Evolutionary conservation across 202 grass and related monocot genomes (phyloP), one percentile per base, ranked within the genome.

Genomic region (Miscanthus sacchariflorus): DNA sequence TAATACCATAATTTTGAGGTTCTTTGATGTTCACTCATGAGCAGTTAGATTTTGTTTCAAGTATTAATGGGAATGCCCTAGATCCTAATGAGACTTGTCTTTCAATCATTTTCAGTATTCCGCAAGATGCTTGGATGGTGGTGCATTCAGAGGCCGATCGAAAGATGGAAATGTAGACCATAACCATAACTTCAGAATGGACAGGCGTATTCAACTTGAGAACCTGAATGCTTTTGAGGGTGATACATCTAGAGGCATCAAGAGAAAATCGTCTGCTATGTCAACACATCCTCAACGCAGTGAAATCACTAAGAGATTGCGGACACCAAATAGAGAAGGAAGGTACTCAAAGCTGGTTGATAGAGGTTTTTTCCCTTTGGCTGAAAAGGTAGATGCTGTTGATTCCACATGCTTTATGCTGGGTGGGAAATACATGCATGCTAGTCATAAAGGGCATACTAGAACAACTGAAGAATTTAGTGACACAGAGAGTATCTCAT

Each of bases 341-440:
- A 84, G 70, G 74, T 4, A 65, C 50, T 39, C 74, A 30, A 74
- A 68, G 85, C 48, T 86, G 80, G 14, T 48, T 84, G 68, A 45
- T 36, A 61, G 61, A 87, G 68, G 71, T 83, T 86, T 82, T 59
- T 74, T 79, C 70, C 82, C 69, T 68, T 86, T 87, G 64, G 74
- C 42, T 45, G 85, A 91, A 79, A 93, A 96, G 90, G 91, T 93
- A 93, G 91, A 96, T 87, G 91, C 81, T 93, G 79, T 96, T 87
- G 68, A 85, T 93, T 95, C 85, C 87, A 89, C 89, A 88, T 72
- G 85, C 87, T 88, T 83, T 88, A 70, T 87, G 85, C 70, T 88
- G 89, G 91, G 85, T 71, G 89, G 91, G 74, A 90, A 93, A 88
- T 82, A 83, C 89, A 88, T 79, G 83, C 79, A 74, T 79, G 73